Evolutionary conservation across 805 yeast genomes (phyloP), one percentile per base, ranked within the genome.

Genomic region (Kregervanrija delftensis): DNA sequence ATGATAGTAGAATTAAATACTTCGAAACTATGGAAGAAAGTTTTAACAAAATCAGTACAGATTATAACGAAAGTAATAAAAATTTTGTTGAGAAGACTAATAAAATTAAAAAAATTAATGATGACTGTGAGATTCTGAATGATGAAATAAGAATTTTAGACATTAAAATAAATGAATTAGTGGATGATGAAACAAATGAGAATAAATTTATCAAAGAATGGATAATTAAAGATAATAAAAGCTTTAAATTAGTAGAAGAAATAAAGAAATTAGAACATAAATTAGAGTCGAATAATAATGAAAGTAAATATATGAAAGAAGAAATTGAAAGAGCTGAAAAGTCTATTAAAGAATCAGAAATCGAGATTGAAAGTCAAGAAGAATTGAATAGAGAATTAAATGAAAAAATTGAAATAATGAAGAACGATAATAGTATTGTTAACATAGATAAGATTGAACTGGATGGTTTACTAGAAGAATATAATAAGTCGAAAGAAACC

Each of bases 301-400:
- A 88, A 54, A 73, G 70, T 39, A 75, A 68, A 41, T 89, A 85
- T 60, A 83, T 81, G 78, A 55, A 61, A 8, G 68, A 67, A 30
- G 91, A 86, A 57, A 72, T 77, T 30, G 63, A 61, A 14, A 73
- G 79, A 42, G 83, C 88, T 0, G 52, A 59, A 10, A 63, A 61
- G 8, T 73, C 88, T 0, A 68, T 74, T 0, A 50, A 51, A 11
- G 83, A 76, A 13, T 71, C 81, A 0, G 56, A 64, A 1, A 39
- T 38, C 1, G 67, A 61, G 34, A 64, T 71, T 6, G 39, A 36
- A 1, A 45, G 43, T n/a, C 51, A 50, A 35, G 39, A 45, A 33
- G 34, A 32, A 5, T 48, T 44, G 16, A 44, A 52, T 33, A 45
- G 37, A 3, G 41, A 39, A 5, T 41, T 56, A 16, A 44, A 47